Base-by-base conservation (phyloP, 495 filamentous ascomycete genomes). In the Penicillium silybi region DNA sequence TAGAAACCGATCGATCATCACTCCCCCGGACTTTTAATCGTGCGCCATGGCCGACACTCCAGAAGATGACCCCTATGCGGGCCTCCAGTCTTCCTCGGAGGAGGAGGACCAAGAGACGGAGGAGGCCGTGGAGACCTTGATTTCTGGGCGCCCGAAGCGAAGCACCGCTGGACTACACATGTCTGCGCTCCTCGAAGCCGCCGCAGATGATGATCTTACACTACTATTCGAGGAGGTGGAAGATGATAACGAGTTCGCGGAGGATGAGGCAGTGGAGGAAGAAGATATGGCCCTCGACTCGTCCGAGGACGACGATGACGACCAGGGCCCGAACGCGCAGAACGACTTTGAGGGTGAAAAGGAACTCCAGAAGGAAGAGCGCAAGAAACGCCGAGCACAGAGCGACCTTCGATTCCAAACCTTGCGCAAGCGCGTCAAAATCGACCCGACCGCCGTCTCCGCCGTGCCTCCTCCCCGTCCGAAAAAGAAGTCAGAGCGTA, bases 401-500 rank as follows among this genome's bases (percentile, higher is more conserved):
- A 79, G 82, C 52, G 77, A 78, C 45, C 76, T 71, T 65, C 73
- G 68, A 53, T 75, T 69, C 56, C 68, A 69, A 51, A 75, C 73
- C 13, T 59, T 72, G 41, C 76, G 77, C 53, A 87, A 86, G 58
- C 79, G 73, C 62, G 82, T 85, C 57, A 86, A 84, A 53, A 75
- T 91, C 18, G 83, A 87, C 69, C 71, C 83, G 3, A 80, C 78
- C 19, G 69, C 73, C 29, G 70, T 79, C 17, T 62, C 76, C 20
- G 64, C 73, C 46, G 64, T 74, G 26, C 61, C 72, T 23, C 68
- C 78, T 15, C 76, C 86, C 17, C 80, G 87, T 50, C 86, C 85
- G 3, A 92, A 89, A 75, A 98, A 96, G 76, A 97, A 96, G 70
- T 90, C 88, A 3, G 93, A 97, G 70, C 83, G 91, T 38, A 77